Conservation (phyloP, 1,139 yeast genomes). For the Hemisphaericaspora xylanilytica region DNA sequence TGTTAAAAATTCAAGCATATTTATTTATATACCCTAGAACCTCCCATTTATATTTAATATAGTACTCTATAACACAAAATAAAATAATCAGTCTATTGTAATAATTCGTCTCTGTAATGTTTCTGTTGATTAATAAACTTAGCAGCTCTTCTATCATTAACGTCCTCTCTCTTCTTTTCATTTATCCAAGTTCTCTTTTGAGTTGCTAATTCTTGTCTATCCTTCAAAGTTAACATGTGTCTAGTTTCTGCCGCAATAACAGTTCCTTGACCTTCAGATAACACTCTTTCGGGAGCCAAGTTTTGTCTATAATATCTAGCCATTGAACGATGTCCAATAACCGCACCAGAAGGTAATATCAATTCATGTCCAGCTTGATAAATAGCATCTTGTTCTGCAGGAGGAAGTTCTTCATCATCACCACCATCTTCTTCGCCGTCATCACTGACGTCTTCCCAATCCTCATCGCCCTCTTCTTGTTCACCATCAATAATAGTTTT, state of each 20-base stretch:
- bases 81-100: constrained; percentile 53
- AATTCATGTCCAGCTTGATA: constrained; percentile 70
- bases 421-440: constrained; percentile 30
- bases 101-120: constrained; percentile 85
- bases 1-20: too few relatives aligned
- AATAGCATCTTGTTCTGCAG: constrained; percentile 26
- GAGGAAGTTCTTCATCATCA: constrained; percentile 46
- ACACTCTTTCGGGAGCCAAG: constrained; percentile 67
- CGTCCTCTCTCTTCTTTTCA: constrained; percentile 64
- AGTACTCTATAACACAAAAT: background rate
- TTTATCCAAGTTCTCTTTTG: constrained; percentile 79
- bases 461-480: constrained; percentile 16
- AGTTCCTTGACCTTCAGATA: constrained; percentile 90
- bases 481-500: constrained; percentile 17
- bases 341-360: constrained; percentile 80
- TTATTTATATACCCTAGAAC: background rate
- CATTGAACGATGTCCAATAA: constrained; percentile 86
- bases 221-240: constrained; percentile 54
- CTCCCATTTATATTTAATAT: background rate
- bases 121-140: constrained; percentile 86
- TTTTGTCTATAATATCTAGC: constrained; percentile 83
- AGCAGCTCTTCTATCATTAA: constrained; percentile 73
- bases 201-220: constrained; percentile 53
- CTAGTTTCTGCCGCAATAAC: constrained; percentile 90
- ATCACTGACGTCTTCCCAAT: constrained; percentile 25